Base-by-base conservation (phyloP, 306 rosid species). In the Glycyrrhiza uralensis region DNA sequence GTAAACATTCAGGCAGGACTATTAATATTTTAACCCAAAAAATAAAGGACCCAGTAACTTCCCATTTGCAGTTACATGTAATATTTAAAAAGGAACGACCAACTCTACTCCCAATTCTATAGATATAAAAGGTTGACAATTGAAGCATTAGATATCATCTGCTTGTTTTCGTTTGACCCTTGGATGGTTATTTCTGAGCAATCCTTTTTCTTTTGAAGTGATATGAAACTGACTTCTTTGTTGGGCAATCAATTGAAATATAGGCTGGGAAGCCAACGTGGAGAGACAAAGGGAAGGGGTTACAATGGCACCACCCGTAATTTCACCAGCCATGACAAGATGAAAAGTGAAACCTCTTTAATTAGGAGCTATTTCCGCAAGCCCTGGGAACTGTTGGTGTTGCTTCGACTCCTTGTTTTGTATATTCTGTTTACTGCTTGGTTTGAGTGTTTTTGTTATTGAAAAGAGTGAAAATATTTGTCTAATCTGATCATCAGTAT, bases 261-360 rank as follows among this genome's bases (percentile, higher is more conserved):
- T 69, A 89, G 91, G 91, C 0, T 89, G 95, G 95, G 89, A 80
- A 28, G 95, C 84, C 59, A 89, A 86, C 77, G 0, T 75, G 81
- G 89, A 70, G 36, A 83, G 89, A 74, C 87, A 70, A 47, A 72
- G 73, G 56, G 75, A 67, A 4, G 79, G 66, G 50, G 77, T 42
- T 52, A 32, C 46, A 38, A 3, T 18, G 26, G 57, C 80, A 23
- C 85, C 87, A 28, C 86, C 89, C 0, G 32, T 20, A 2, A 38
- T 65, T 14, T 11, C 61, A 45, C 76, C 81, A 20, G 38, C 85
- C 66, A 89, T 89, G 89, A 73, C 60, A 35, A 82, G 91, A 79
- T 86, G 71, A 82, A 74, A 55, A 36, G 0, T 69, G 57, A 47
- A 49, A 42, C 62, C 19, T n/a, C 22, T 60, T 59, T 50, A n/a